Conservation (phyloP, 108 stramenopile species). For the Nitzschia putrida region DNA sequence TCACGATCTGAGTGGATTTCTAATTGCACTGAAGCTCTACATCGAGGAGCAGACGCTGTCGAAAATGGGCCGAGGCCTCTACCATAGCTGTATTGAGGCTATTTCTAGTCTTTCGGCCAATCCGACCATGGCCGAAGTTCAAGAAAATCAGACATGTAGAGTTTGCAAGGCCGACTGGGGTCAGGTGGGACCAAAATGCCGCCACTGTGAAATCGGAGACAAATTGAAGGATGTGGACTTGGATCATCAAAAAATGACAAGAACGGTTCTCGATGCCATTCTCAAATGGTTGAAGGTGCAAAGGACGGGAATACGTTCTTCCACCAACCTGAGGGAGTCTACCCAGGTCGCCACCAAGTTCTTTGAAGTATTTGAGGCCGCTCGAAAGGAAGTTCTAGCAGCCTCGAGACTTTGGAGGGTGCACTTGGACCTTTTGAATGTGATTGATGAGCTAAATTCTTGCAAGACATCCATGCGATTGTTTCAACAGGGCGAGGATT, state of each 20-base stretch:
- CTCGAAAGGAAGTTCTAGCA: conserved; percentile 41
- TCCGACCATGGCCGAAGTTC: neutral
- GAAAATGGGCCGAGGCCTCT: no score
- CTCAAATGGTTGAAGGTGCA: neutral
- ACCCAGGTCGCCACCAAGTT: conserved; percentile 33
- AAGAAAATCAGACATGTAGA: neutral
- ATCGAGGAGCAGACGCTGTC: no score
- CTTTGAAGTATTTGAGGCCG: conserved; percentile 42
- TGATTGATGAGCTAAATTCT: conserved; percentile 66
- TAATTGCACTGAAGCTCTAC: no score
- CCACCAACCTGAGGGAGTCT: neutral
- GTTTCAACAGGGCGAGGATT: conserved; percentile 43
- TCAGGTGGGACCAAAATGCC: neutral
- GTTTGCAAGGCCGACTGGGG: neutral
- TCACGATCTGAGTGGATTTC: no score
- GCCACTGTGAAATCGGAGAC: neutral
- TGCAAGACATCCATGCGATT: conserved; percentile 62
- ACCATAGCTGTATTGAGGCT: neutral
- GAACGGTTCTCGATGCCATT: no score
- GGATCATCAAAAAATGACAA: neutral
- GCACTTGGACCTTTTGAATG: conserved; percentile 66
- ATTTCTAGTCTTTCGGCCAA: neutral
- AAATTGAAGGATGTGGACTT: neutral
- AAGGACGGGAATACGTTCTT: neutral
- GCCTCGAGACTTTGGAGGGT: conserved; percentile 58